Percentiles rank a stretch among this genome's conserved stretches.
These are phyloP conservation scores for Fusarium sp. DNA, from an alignment of 2,329 filamentous ascomycete species.

Conservation along the genomic window DNA sequence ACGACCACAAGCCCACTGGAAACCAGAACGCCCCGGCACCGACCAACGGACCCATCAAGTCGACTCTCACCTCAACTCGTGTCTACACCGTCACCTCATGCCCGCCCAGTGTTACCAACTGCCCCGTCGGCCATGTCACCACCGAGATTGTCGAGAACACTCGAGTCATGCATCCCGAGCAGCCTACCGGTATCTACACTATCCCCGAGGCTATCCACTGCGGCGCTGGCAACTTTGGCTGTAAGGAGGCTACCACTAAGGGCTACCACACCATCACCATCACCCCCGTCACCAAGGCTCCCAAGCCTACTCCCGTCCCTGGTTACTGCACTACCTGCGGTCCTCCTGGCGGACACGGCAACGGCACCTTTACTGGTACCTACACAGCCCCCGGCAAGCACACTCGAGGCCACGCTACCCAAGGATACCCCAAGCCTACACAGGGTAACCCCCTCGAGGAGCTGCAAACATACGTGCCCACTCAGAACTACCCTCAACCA, in stretches of 20 bases:
- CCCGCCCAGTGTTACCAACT: slow-evolving; percentile 56
- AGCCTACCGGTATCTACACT: slow-evolving; percentile 46
- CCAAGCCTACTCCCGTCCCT: slow-evolving; percentile 44
- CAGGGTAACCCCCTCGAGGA: slow-evolving; percentile 21
- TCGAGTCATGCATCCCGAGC: slow-evolving; percentile 37
- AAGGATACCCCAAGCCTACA: slow-evolving; percentile 6
- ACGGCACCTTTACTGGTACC: slow-evolving; percentile 4
- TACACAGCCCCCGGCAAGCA: slow-evolving; percentile 12
- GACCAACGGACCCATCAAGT: slow-evolving; percentile 39
- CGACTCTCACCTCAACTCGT: slow-evolving; percentile 63
- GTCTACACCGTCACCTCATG: slow-evolving; percentile 68
- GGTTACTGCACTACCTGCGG: slow-evolving; percentile 42
- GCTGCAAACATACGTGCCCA: slow-evolving; percentile 15
- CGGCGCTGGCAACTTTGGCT: slow-evolving; percentile 41
- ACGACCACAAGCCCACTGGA: slow-evolving; percentile 1
- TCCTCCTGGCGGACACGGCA: slow-evolving; percentile 22
- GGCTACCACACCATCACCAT: slow-evolving; percentile 43
- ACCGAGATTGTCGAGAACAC: slow-evolving; percentile 44
- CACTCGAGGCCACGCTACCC: slow-evolving; percentile 4
- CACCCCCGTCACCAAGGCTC: slow-evolving; percentile 40
- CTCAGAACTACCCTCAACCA: slow-evolving; percentile 7
- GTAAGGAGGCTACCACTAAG: slow-evolving; percentile 43
- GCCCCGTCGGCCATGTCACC: slow-evolving; percentile 34
- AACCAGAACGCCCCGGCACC: slow-evolving; percentile 11
- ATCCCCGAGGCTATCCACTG: slow-evolving; percentile 48